Evolutionary conservation across 805 yeast species (phyloP).

Genomic region (Yarrowia divulgata): DNA sequence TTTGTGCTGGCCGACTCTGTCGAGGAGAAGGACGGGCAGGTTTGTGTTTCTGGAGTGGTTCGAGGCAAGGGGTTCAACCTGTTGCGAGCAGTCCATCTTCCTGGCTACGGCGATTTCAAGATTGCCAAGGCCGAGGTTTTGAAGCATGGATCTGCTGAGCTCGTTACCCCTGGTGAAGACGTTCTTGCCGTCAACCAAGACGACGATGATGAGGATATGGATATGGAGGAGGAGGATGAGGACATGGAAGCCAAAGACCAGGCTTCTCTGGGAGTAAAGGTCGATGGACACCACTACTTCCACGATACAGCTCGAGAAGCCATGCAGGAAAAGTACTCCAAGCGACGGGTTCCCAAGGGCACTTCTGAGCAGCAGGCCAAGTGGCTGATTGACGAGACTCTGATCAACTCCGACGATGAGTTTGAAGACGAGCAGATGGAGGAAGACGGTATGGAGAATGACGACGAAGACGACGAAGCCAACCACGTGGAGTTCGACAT

Average conservation of each 20-base stretch:
- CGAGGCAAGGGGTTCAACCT: constrained; percentile 85
- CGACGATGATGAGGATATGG: constrained; percentile 45
- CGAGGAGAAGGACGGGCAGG: constrained; percentile 48
- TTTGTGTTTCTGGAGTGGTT: constrained; percentile 80
- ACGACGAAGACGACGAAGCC: constrained; percentile 54
- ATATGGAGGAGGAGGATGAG: constrained; percentile 49
- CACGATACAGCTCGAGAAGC: constrained; percentile 50
- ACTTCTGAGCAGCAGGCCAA: constrained; percentile 78
- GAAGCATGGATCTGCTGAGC: constrained; percentile 8
- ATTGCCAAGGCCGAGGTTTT: constrained; percentile 54
- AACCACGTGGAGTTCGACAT: constrained; percentile 72
- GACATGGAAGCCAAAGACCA: background rate
- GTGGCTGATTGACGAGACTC: constrained; percentile 65
- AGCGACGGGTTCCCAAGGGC: constrained; percentile 66
- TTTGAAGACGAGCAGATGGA: constrained; percentile 48
- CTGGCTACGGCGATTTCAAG: constrained; percentile 90
- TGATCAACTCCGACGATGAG: constrained; percentile 54
- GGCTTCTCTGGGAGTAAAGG: constrained; percentile 50
- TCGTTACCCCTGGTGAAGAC: constrained; percentile 13
- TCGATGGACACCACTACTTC: constrained; percentile 65
- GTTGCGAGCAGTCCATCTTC: constrained; percentile 81
- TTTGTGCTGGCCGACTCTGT: constrained; percentile 76
- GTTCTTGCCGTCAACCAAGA: constrained; percentile 5
- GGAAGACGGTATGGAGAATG: constrained; percentile 49
- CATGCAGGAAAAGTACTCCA: constrained; percentile 45